Percentiles rank a stretch among this genome's conserved stretches.
phyloP scores from a whole-genome alignment of 768 basidiomycete species.

The Obba rivulosa region DNA sequence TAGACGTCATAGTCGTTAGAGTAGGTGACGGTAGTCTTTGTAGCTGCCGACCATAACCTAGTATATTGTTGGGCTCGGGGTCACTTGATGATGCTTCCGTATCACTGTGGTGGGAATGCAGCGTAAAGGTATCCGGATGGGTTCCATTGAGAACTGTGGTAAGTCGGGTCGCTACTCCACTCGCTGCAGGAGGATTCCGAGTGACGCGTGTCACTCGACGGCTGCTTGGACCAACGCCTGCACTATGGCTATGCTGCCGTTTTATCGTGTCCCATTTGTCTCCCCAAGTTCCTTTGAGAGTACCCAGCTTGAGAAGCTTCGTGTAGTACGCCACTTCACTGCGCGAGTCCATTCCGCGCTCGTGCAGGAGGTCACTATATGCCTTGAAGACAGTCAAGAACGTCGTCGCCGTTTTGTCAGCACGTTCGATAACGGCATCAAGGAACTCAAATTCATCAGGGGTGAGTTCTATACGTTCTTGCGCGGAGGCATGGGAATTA shows the following conservation, averaged over 20 bases:
- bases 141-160: slow-evolving; percentile 8
- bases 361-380: slow-evolving; percentile 73
- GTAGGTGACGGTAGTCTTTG: slow-evolving; percentile 15
- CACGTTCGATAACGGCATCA: slow-evolving; percentile 68
- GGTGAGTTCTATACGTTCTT: slow-evolving; percentile 27
- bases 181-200: slow-evolving; percentile 17
- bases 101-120: slow-evolving; percentile 39
- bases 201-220: slow-evolving; percentile 12
- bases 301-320: slow-evolving; percentile 78
- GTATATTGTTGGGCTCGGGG: slow-evolving; percentile 1
- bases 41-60: background rate
- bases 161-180: slow-evolving; percentile 16
- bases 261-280: slow-evolving; percentile 79
- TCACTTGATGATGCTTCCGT: slow-evolving; percentile 17
- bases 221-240: slow-evolving; percentile 4
- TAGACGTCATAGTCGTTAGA: slow-evolving; percentile 11
- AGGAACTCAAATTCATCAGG: slow-evolving; percentile 60
- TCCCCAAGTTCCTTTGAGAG: slow-evolving; percentile 78
- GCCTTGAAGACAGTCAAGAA: slow-evolving; percentile 82
- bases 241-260: slow-evolving; percentile 40
- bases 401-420: slow-evolving; percentile 62
- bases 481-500: slow-evolving; percentile 19
- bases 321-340: slow-evolving; percentile 77
- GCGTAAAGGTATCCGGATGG: slow-evolving; percentile 31
- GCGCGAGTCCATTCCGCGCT: slow-evolving; percentile 70